Evolutionary conservation across 2,329 filamentous ascomycete species (phyloP).

Genomic region (Pseudomassariella vexata): DNA sequence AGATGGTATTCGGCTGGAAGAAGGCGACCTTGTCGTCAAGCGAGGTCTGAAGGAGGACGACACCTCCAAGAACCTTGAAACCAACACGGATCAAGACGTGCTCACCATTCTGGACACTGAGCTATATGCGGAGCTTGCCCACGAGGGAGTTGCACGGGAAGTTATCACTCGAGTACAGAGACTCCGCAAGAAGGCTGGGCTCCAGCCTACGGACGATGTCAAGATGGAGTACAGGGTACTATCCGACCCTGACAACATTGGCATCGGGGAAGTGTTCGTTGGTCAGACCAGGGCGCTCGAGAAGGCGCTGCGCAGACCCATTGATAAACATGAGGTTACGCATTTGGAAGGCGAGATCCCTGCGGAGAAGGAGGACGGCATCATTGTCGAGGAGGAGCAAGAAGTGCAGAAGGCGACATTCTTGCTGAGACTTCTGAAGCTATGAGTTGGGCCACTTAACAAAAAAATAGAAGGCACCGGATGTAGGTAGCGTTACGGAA

Average conservation of each 20-base stretch:
- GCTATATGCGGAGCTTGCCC: constrained; percentile 76
- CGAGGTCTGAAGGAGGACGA: constrained; percentile 71
- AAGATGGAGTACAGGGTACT: constrained; percentile 88
- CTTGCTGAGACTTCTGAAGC: constrained; percentile 67
- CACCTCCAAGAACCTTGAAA: constrained; percentile 69
- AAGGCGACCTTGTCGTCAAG: constrained; percentile 78
- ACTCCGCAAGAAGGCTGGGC: constrained; percentile 85
- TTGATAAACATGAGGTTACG: constrained; percentile 63
- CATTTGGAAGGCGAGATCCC: constrained; percentile 53
- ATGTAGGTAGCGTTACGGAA: too few species aligned
- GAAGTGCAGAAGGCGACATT: constrained; percentile 81
- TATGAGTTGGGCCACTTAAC: constrained; percentile 36
- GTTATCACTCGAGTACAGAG: constrained; percentile 91
- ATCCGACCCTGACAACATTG: constrained; percentile 69
- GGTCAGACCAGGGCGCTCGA: constrained; percentile 64
- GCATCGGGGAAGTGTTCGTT: constrained; percentile 63
- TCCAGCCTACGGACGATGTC: constrained; percentile 88
- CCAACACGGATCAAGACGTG: constrained; percentile 83
- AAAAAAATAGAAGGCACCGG: constrained; percentile 6
- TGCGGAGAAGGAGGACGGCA: constrained; percentile 41
- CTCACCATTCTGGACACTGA: constrained; percentile 84
- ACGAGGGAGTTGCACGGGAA: constrained; percentile 85
- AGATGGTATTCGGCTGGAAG: constrained; percentile 76
- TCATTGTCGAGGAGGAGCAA: constrained; percentile 79
- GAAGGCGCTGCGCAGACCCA: constrained; percentile 69